Evolutionary conservation across 441 rosid genomes (phyloP), one percentile per base, ranked within the genome.

Genomic region (Erysimum pusillum): DNA sequence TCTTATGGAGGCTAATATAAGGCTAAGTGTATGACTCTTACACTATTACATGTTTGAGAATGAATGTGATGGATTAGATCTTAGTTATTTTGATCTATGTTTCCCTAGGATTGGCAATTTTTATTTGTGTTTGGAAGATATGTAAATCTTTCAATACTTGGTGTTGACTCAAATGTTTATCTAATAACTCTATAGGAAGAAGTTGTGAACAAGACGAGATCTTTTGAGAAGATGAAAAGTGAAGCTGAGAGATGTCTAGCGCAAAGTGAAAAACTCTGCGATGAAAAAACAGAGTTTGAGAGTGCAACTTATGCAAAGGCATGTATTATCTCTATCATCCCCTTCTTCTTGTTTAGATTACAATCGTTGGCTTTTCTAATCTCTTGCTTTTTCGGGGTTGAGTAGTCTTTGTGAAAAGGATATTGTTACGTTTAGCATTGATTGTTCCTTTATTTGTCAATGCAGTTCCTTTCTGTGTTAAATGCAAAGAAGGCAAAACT

Each of bases 401-500:
- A 68, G 1, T 14, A 34, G 36, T 46, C 41, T 71, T 46, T 71
- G 34, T 49, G 67, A 52, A 51, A 35, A 7, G 7, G 62, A 25
- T 15, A n/a, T n/a, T n/a, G n/a, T n/a, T n/a, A n/a, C n/a, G n/a
- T n/a, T n/a, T n/a, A n/a, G n/a, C n/a, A n/a, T n/a, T n/a, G n/a
- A 4, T 11, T 17, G 41, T 5, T 25, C 28, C 0, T 5, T 10
- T 62, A 32, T 13, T 15, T 71, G 75, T 34, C 62, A 13, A 36
- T 31, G 64, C 76, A 94, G 98, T 92, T 94, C 72, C 73, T 90
- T 71, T 82, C 75, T 31, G 88, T 91, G 15, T 72, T 94, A 75
- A 94, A 94, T 78, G 77, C 97, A 49, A 94, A 91, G 88, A 94
- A 94, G 79, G 81, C 79, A 68, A 94, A 92, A 79, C 90, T 94